Conservation (phyloP, 1,284 basidiomycete species). For the Pholiota adiposa region DNA sequence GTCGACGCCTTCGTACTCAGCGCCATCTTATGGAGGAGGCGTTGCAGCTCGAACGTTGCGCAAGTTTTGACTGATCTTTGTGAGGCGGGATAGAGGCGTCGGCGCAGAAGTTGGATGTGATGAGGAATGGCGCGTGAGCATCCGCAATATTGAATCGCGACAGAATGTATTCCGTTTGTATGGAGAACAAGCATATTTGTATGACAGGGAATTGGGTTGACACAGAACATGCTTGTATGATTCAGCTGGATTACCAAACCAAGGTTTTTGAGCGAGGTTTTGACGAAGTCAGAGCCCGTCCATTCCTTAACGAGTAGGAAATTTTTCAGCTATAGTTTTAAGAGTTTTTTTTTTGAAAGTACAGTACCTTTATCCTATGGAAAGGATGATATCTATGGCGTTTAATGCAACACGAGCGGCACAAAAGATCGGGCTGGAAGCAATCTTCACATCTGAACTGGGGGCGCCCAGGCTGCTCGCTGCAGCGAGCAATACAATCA, state of each 20-base stretch:
- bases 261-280: background rate
- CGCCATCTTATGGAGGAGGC: conserved; percentile 9
- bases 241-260: conserved; percentile 5
- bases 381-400: conserved; percentile 8
- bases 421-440: conserved; percentile 7
- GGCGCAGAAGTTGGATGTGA: background rate
- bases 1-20: conserved; percentile 10
- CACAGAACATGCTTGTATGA: background rate
- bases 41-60: conserved; percentile 3
- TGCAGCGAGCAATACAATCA: conserved; percentile 1
- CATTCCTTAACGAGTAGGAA: background rate
- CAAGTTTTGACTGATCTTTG: background rate
- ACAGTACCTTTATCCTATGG: conserved; percentile 11
- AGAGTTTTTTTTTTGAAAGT: background rate
- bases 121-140: background rate
- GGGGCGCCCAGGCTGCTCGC: background rate
- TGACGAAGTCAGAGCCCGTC: background rate
- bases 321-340: no score
- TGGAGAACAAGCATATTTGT: background rate
- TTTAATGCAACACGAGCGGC: conserved; percentile 8
- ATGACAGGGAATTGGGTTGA: background rate
- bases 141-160: background rate
- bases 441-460: conserved; percentile 4
- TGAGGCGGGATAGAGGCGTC: background rate
- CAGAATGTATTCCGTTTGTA: background rate